A percentile compares a stretch with the other conserved stretches of the same genome.
Evolutionary conservation across 2,329 filamentous ascomycete species (phyloP).

Genomic region (Ophiostoma sp.): DNA sequence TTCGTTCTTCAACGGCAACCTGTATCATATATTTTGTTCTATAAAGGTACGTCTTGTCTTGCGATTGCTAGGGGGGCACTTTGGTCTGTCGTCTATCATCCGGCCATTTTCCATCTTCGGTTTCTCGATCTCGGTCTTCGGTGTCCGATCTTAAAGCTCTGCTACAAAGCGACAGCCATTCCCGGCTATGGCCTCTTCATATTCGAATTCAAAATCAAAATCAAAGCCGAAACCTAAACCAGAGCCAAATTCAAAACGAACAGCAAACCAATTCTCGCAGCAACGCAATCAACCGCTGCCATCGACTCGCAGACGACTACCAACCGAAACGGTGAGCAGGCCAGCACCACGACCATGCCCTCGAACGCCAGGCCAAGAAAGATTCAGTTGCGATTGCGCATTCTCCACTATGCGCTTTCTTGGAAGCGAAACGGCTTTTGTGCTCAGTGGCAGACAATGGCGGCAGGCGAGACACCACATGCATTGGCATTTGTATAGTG

Average conservation of each 20-base stretch:
- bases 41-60: conserved; percentile 25
- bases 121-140: neutral
- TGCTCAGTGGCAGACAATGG: neutral
- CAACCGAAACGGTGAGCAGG: neutral
- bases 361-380: neutral
- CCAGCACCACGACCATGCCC: neutral
- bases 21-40: conserved; percentile 28
- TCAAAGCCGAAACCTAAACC: neutral
- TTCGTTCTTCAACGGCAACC: conserved; percentile 21
- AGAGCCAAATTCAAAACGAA: too few species aligned
- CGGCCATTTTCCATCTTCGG: neutral
- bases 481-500: conserved; percentile 1
- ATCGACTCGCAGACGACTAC: neutral
- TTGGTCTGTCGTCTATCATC: neutral
- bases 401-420: neutral
- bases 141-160: neutral
- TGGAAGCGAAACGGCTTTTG: neutral
- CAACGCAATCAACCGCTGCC: neutral
- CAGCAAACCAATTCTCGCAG: neutral
- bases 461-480: conserved; percentile 8
- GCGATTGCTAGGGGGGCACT: neutral
- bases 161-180: neutral
- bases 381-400: neutral
- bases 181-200: neutral
- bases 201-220: neutral